Base-by-base conservation (phyloP, 768 basidiomycete species). In the Rhodotorula taiwanensis region DNA sequence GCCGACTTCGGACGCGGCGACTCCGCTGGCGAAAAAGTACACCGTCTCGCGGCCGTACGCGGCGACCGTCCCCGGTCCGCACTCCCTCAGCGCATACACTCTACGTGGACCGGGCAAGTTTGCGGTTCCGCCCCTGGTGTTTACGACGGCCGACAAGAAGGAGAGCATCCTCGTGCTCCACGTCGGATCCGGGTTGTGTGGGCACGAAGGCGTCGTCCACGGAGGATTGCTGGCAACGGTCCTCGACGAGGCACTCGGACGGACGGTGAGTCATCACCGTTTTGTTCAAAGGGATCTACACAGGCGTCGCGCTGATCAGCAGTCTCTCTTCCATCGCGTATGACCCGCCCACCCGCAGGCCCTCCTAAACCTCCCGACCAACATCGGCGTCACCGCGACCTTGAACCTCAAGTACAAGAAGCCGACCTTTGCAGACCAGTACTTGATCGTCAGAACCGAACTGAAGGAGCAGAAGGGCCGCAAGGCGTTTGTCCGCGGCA, bases 311-410 rank as follows among this genome's bases (percentile, higher is more conserved):
- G n/a, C n/a, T n/a, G n/a, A n/a, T n/a, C n/a, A n/a, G n/a, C n/a
- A n/a, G n/a, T n/a, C 27, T 11, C 27, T 43, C 31, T 52, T 55
- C 27, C 27, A 33, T 15, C 10, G 0, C 49, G 74, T 71, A 30
- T 50, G 27, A 15, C 49, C 21, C 34, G 30, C 25, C 36, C 52
- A 16, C 60, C 0, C 57, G n/a, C 68, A 94, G 90, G 91, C 94
- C 16, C 81, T 93, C 45, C 79, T 81, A 52, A 89, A 90, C 73
- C 78, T 98, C 0, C 90, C 92, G 0, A 86, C 88, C 27, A 86
- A 87, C 72, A 84, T 98, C 45, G 94, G 89, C 23, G 93, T 98
- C 16, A 99, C 94, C 0, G 94, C 93, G 3, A 87, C 83, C 47
- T 79, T 99, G 47, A 80, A 80, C 25, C 75, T 97, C 52, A 84